A percentile compares a stretch with the other conserved stretches of the same genome.
Conservation (phyloP, 148 eudicot species). For the Amaranthus palmeri region DNA sequence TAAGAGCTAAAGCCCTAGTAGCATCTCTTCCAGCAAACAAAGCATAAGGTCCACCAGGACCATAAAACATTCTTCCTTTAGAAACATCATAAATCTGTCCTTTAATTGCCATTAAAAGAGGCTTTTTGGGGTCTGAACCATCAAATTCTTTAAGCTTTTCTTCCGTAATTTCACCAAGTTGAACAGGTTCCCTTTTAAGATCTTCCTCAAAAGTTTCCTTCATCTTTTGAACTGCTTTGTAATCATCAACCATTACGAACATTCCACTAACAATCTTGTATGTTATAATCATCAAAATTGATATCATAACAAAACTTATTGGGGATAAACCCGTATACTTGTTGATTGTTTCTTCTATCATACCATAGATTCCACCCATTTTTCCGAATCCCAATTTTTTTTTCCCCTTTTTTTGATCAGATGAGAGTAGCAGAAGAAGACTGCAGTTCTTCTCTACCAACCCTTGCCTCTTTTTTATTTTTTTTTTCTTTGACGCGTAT, state of each 20-base stretch:
- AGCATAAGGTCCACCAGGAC: conserved; percentile 86
- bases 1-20: conserved; percentile 82
- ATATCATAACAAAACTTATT: conserved; percentile 52
- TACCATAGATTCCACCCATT: conserved; percentile 15
- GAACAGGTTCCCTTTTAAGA: conserved; percentile 52
- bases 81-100: conserved; percentile 85
- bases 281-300: conserved; percentile 40
- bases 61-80: conserved; percentile 72
- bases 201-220: conserved; percentile 35
- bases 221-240: conserved; percentile 37
- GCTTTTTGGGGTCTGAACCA: conserved; percentile 69
- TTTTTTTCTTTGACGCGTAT: not conserved
- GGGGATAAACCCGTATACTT: conserved; percentile 74
- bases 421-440: too few species aligned
- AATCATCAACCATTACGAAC: conserved; percentile 61
- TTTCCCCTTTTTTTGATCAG: too few species aligned
- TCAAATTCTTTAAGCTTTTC: conserved; percentile 56
- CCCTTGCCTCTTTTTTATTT: too few species aligned
- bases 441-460: too few species aligned
- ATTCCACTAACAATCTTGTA: conserved; percentile 63
- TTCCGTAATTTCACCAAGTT: conserved; percentile 59
- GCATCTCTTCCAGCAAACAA: conserved; percentile 88
- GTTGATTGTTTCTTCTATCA: conserved; percentile 9
- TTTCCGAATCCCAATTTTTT: not conserved
- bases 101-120: conserved; percentile 76